These are phyloP conservation scores for Aspergillus campestris DNA, from an alignment of 495 filamentous ascomycete species.

Conservation along the genomic window DNA sequence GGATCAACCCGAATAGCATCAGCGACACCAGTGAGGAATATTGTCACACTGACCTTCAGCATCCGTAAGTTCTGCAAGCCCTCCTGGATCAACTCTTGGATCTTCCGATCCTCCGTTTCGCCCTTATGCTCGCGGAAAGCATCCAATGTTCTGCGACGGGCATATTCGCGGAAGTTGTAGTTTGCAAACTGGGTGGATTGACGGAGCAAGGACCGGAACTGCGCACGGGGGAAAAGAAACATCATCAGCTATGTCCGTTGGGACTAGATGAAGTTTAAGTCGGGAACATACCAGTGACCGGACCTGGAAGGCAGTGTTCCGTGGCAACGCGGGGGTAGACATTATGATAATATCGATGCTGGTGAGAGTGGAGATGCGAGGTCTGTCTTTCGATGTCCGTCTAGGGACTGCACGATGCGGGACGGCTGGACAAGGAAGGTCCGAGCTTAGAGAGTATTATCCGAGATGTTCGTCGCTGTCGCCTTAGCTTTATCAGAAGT, in stretches of 20 bases:
- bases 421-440: too few species aligned
- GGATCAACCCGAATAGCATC: background rate
- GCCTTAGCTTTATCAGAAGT: too few species aligned
- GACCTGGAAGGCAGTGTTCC: conserved; percentile 60
- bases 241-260: background rate
- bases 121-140: conserved; percentile 73
- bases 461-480: too few species aligned
- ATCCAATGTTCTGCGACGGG: conserved; percentile 78
- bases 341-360: conserved; percentile 14
- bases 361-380: conserved; percentile 33
- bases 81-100: conserved; percentile 84
- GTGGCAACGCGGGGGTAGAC: conserved; percentile 47
- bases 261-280: background rate
- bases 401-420: too few species aligned
- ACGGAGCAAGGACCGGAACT: conserved; percentile 91
- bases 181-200: conserved; percentile 79
- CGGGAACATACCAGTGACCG: conserved; percentile 55
- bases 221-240: background rate
- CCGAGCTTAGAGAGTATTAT: too few species aligned
- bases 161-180: conserved; percentile 98
- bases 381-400: background rate
- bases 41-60: conserved; percentile 65
- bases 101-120: conserved; percentile 58
- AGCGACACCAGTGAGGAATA: background rate
- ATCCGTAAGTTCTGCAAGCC: conserved; percentile 81